Conservation (phyloP, 2,329 filamentous ascomycete species). For the Paramyrothecium roridum region DNA sequence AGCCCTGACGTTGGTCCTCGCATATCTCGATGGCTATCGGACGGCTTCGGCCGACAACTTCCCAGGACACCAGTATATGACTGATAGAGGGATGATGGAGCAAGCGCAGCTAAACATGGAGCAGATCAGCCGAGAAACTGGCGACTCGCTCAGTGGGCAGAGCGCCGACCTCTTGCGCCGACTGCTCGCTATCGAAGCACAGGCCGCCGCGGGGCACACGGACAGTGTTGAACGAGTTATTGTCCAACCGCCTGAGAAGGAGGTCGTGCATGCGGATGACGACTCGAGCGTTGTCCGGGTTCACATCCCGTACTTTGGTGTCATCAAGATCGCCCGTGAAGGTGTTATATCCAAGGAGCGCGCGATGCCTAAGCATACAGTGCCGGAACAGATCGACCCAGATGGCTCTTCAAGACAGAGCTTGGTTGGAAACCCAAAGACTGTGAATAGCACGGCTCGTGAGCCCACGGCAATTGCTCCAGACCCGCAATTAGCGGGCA, state of each 20-base stretch:
- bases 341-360: conserved; percentile 1
- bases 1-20: conserved; percentile 31
- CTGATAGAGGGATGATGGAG: conserved; percentile 6
- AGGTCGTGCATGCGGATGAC: no score
- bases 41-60: conserved; percentile 18
- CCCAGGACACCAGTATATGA: conserved; percentile 4
- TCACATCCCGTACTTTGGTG: conserved; percentile 6
- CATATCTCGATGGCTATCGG: conserved; percentile 19
- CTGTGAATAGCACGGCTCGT: no score
- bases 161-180: neutral
- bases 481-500: no score
- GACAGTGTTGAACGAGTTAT: neutral
- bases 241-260: no score
- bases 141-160: neutral
- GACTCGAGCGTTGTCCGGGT: neutral
- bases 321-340: conserved; percentile 3
- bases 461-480: no score
- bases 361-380: neutral
- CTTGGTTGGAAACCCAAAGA: no score
- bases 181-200: neutral
- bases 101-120: conserved; percentile 3
- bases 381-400: no score
- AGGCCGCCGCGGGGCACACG: neutral
- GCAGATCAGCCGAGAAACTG: neutral
- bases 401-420: no score